Evolutionary conservation across 1,284 basidiomycete genomes (phyloP), one percentile per base, ranked within the genome.

Genomic region (Sporisorium graminicola): DNA sequence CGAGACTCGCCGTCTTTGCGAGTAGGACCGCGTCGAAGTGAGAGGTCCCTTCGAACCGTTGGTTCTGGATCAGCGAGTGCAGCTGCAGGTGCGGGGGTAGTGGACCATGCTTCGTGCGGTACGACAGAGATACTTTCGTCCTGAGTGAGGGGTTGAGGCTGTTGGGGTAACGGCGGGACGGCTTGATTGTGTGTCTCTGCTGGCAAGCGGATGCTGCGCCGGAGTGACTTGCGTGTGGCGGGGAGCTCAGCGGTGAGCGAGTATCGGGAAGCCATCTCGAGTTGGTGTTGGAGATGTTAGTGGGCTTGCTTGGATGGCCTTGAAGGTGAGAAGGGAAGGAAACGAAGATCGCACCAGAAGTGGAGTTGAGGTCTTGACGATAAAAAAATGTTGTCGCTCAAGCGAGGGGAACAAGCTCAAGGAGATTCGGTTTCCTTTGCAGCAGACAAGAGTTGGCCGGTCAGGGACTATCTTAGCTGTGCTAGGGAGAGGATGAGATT

Each of bases 161-260:
- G 52, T 7, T 18, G 52, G 14, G 29, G 46, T 8, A 42, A 26
- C 7, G 33, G 13, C 7, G 35, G 46, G 20, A 40, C 42, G n/a
- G 33, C 14, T 18, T 46, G 14, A n/a, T 20, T 20, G 8, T 5
- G 18, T 43, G 40, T 43, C 2, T 43, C 40, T 16, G 42, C n/a
- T 31, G 49, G n/a, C 4, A 31, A 4, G 27, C 49, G 50, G 35
- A 31, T 20, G 49, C 49, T 50, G n/a, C 49, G 49, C 18, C 42
- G 64, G 12, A 76, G 22, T n/a, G 64, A 71, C 49, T 76, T 76
- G 64, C 73, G 68, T n/a, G 73, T 76, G 5, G 73, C 68, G 1
- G 73, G 73, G 7, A 76, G 51, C 56, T 63, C 64, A 24, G 73
- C 73, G 42, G 50, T 56, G 44, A 71, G 61, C n/a, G 68, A 64